Evolutionary conservation across 805 yeast genomes (phyloP), one percentile per base, ranked within the genome.

Genomic region (Wickerhamomyces queroliae): DNA sequence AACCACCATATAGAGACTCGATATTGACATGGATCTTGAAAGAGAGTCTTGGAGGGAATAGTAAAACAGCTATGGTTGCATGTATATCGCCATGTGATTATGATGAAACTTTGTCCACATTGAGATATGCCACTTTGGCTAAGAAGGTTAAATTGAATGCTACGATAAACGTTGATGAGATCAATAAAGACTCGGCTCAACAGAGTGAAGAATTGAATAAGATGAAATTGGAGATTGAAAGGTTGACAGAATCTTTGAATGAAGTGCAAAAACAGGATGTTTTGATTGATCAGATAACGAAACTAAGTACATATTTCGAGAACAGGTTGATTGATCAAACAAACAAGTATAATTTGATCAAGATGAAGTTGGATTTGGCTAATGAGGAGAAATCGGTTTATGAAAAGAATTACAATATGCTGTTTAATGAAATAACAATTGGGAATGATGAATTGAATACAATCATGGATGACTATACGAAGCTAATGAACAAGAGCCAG

Each of bases 11-110:
- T 24, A 66, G 95, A 45, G 95, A 86, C 48, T 83, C 95, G 0
- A 67, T 72, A 0, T 62, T 86, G 39, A 86, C 95, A 0, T 82
- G 90, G 76, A 62, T 86, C 2, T 64, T 86, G 45, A 80, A 80
- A 52, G 91, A 84, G 48, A 78, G 77, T 43, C 62, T 87, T 27
- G 88, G 93, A 2, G 96, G 96, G 1, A 83, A 84, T 53, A 81
- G 93, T n/a, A 84, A 83, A 52, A 89, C 95, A 0, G 81, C 82
- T 2, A 78, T 88, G 83, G 73, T 88, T n/a, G 93, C 93, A 17
- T 87, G 95, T 56, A 69, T 88, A 0, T 79, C 95, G 0, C 95
- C 95, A 0, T 68, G 77, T 15, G 91, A 83, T 50, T 81, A 76
- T 56, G 90, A 84, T 17, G 95, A 86, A 51, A 79, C 88, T 0